Evolutionary conservation across 805 yeast genomes (phyloP).

Genomic region (Jamesozyma jinghongensis): DNA sequence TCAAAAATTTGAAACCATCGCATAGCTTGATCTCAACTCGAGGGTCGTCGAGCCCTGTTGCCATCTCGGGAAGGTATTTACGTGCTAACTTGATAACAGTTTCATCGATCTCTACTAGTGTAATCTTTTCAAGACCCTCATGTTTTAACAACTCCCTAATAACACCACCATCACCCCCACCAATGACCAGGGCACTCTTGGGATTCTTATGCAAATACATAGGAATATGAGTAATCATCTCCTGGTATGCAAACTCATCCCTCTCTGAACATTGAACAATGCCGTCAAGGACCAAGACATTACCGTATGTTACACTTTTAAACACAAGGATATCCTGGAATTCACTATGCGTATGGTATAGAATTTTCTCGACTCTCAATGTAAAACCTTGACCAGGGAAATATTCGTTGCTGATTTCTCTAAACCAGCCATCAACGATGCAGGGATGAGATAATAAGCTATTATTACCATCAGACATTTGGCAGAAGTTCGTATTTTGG

Average conservation of each 20-base stretch:
- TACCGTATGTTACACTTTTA: slow-evolving; percentile 67
- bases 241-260: slow-evolving; percentile 92
- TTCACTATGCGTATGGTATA: slow-evolving; percentile 58
- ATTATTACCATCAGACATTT: neutral
- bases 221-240: slow-evolving; percentile 79
- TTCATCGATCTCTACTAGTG: slow-evolving; percentile 84
- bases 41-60: slow-evolving; percentile 54
- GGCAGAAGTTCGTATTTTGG: neutral
- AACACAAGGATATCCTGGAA: slow-evolving; percentile 81
- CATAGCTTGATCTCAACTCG: slow-evolving; percentile 58
- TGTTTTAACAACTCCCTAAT: slow-evolving; percentile 81
- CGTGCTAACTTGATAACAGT: slow-evolving; percentile 65
- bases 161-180: slow-evolving; percentile 97
- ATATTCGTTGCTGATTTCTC: slow-evolving; percentile 56
- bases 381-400: slow-evolving; percentile 86
- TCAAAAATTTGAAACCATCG: slow-evolving; percentile 77
- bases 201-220: slow-evolving; percentile 71
- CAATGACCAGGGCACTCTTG: slow-evolving; percentile 70
- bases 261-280: slow-evolving; percentile 85
- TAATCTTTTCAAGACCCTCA: slow-evolving; percentile 50
- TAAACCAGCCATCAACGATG: slow-evolving; percentile 67
- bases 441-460: slow-evolving; percentile 14
- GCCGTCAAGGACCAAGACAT: slow-evolving; percentile 83
- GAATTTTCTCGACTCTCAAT: slow-evolving; percentile 50
- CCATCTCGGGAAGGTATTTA: slow-evolving; percentile 70